Evolutionary conservation across 2,329 filamentous ascomycete genomes (phyloP).

Genomic region (Dichotomopilus funicola): DNA sequence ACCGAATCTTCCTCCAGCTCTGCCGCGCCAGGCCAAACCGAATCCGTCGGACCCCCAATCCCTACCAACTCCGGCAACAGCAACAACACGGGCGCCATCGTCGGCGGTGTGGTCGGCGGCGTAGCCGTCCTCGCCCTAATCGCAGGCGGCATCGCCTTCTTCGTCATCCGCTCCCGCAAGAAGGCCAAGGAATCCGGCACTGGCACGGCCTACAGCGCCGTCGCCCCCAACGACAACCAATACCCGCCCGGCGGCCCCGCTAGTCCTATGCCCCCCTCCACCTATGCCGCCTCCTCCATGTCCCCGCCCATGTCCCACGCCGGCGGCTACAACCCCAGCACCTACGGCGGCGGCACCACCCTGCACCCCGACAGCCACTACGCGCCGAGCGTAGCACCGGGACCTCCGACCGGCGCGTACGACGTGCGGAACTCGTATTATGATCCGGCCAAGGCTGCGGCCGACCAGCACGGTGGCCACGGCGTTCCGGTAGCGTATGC

Average conservation of each 20-base stretch:
- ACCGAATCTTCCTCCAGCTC: neutral
- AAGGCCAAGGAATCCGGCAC: constrained; percentile 18
- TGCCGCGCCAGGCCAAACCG: neutral
- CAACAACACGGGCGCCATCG: constrained; percentile 26
- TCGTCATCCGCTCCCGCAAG: constrained; percentile 24
- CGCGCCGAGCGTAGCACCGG: neutral
- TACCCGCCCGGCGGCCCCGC: constrained; percentile 4
- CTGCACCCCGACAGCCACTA: constrained; percentile 8
- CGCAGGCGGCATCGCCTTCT: constrained; percentile 18
- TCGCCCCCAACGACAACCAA: constrained; percentile 11
- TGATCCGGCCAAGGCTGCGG: constrained; percentile 11
- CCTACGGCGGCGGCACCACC: neutral
- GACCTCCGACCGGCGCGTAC: constrained; percentile 1
- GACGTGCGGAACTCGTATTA: constrained; percentile 18
- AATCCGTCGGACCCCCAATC: neutral
- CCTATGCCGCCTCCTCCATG: constrained; percentile 1
- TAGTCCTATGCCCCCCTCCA: neutral
- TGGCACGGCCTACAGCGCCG: constrained; percentile 15
- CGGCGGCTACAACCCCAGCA: constrained; percentile 7
- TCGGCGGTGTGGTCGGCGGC: constrained; percentile 29
- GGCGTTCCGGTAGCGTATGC: neutral
- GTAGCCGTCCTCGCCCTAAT: constrained; percentile 24
- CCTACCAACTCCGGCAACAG: neutral
- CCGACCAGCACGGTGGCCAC: constrained; percentile 2
- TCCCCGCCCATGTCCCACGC: constrained; percentile 10